phyloP scores from a whole-genome alignment of 2,329 filamentous ascomycete genomes.

The Tolypocladium sp. region DNA sequence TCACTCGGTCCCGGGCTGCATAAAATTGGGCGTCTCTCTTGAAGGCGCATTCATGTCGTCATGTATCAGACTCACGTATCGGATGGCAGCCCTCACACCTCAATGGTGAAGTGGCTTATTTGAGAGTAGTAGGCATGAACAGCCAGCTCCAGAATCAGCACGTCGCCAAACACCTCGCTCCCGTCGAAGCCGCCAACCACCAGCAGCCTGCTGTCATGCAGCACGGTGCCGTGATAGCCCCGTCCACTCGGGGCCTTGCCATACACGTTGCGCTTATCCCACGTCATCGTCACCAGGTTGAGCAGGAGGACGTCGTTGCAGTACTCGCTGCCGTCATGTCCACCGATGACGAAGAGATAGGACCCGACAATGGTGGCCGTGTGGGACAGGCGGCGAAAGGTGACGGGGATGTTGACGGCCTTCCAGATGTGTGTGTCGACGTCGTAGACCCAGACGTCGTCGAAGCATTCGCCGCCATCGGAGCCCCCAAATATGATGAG shows the following conservation, averaged over 20 bases:
- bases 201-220: slow-evolving; percentile 56
- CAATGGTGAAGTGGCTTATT: slow-evolving; percentile 64
- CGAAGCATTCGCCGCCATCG: slow-evolving; percentile 63
- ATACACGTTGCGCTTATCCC: slow-evolving; percentile 58
- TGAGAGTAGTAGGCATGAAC: slow-evolving; percentile 66
- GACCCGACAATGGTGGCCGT: slow-evolving; percentile 61
- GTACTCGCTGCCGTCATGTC: slow-evolving; percentile 62
- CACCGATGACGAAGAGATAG: slow-evolving; percentile 61
- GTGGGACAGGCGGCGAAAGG: slow-evolving; percentile 57
- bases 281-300: slow-evolving; percentile 66
- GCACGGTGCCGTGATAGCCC: slow-evolving; percentile 57
- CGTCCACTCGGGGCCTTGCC: slow-evolving; percentile 52
- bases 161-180: slow-evolving; percentile 57
- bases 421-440: slow-evolving; percentile 54
- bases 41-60: not conserved
- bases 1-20: not conserved
- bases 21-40: not conserved
- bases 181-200: slow-evolving; percentile 62
- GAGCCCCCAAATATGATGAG: slow-evolving; percentile 64
- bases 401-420: slow-evolving; percentile 46
- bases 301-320: slow-evolving; percentile 59
- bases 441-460: slow-evolving; percentile 66
- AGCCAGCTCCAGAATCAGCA: slow-evolving; percentile 57
- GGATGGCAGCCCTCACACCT: slow-evolving; percentile 34
- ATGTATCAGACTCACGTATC: not conserved